phyloP scores from a whole-genome alignment of 768 basidiomycete species.

The Kwoniella dendrophila region DNA sequence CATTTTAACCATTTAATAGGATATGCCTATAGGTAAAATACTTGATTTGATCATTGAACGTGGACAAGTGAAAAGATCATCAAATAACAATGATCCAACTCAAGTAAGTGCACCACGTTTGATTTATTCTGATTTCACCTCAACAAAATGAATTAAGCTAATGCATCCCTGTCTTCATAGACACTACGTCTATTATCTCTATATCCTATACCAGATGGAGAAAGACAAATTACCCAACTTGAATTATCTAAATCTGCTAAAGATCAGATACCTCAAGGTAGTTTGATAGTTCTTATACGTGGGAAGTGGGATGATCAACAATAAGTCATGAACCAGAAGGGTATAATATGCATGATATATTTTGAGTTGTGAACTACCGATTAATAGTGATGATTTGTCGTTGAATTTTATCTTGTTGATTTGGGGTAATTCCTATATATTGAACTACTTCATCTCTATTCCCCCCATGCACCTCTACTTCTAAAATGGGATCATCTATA shows the following conservation, averaged over 20 bases:
- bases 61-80: constrained; percentile 15
- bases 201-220: background rate
- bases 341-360: constrained; percentile 42
- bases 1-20: constrained; percentile 18
- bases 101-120: constrained; percentile 27
- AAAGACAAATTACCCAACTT: constrained; percentile 2
- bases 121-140: no score
- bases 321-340: background rate
- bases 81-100: constrained; percentile 18
- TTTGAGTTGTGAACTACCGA: background rate
- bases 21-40: constrained; percentile 36
- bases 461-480: no score
- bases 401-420: no score
- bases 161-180: constrained; percentile 1
- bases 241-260: constrained; percentile 25
- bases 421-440: no score
- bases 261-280: constrained; percentile 27
- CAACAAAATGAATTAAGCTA: background rate
- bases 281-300: constrained; percentile 20
- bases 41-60: constrained; percentile 34
- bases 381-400: no score
- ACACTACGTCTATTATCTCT: constrained; percentile 6
- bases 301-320: background rate
- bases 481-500: background rate
- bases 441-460: no score